Conservation (phyloP, 176 grass and related monocot species). For the Thalia dealbata region DNA sequence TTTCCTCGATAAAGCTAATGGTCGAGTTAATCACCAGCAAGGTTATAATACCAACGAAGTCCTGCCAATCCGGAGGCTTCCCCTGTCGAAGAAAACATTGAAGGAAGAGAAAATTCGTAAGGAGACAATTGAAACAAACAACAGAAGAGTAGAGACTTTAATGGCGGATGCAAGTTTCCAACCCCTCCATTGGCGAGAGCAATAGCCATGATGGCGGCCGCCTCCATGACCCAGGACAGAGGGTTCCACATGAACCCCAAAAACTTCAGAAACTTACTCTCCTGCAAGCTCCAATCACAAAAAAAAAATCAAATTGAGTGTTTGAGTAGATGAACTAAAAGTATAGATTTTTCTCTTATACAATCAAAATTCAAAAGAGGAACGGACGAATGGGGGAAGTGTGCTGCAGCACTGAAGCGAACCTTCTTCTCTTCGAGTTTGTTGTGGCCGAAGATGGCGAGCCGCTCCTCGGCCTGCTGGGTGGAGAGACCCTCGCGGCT, state of each 20-base stretch:
- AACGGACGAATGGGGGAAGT: not conserved
- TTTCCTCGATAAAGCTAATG: slow-evolving; percentile 86
- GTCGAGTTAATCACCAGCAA: slow-evolving; percentile 88
- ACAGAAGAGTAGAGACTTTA: not conserved
- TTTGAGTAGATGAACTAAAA: not conserved
- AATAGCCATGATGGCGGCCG: slow-evolving; percentile 81
- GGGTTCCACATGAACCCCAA: slow-evolving; percentile 93
- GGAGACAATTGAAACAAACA: not conserved
- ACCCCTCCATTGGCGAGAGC: slow-evolving; percentile 78
- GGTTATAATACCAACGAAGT: slow-evolving; percentile 78
- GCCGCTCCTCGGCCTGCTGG: slow-evolving; percentile 53
- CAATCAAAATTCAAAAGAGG: not conserved
- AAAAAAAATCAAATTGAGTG: not conserved
- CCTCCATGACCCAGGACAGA: slow-evolving; percentile 87
- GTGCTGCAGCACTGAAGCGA: not conserved
- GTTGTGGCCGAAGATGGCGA: slow-evolving; percentile 67
- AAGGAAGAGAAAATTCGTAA: not conserved
- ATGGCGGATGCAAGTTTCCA: not conserved
- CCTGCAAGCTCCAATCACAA: slow-evolving; percentile 28
- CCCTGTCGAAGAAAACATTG: slow-evolving; percentile 28
- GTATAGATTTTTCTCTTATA: not conserved
- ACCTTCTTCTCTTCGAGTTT: slow-evolving; percentile 93
- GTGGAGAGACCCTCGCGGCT: slow-evolving; percentile 52
- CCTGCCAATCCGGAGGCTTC: slow-evolving; percentile 85
- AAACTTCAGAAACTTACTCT: slow-evolving; percentile 84